A percentile compares a stretch with the other conserved stretches of the same genome.
phyloP scores from a whole-genome alignment of 805 yeast genomes.

The Yarrowia sp. region DNA sequence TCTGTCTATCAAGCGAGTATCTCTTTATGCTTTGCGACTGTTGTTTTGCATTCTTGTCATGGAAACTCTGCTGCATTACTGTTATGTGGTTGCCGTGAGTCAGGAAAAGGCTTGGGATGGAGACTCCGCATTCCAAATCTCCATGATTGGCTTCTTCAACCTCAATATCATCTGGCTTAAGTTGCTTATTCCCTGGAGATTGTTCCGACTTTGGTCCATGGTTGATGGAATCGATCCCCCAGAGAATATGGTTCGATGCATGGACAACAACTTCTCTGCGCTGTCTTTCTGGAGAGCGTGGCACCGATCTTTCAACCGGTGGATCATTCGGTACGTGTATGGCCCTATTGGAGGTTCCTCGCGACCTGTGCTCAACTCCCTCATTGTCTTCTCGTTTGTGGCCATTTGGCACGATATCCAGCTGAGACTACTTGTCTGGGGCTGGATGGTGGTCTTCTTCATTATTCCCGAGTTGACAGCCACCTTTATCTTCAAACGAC shows the following conservation, averaged over 20 bases:
- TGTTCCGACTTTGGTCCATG: constrained; percentile 88
- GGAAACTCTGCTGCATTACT: constrained; percentile 85
- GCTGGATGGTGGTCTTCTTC: constrained; percentile 87
- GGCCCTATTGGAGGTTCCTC: constrained; percentile 85
- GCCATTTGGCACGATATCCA: constrained; percentile 99
- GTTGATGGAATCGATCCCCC: constrained; percentile 95
- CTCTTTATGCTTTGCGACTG: constrained; percentile 64
- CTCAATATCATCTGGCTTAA: constrained; percentile 91
- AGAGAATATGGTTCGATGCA: constrained; percentile 95
- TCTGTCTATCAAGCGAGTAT: constrained; percentile 50
- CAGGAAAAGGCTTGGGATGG: constrained; percentile 86
- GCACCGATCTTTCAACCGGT: constrained; percentile 91
- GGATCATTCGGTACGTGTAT: constrained; percentile 86
- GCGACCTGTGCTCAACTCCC: constrained; percentile 67
- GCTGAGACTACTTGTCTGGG: constrained; percentile 84
- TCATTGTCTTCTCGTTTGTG: constrained; percentile 89
- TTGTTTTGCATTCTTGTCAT: constrained; percentile 71
- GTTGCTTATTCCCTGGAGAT: constrained; percentile 90
- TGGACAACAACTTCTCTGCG: constrained; percentile 90
- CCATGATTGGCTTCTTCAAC: constrained; percentile 91
- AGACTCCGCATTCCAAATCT: constrained; percentile 85
- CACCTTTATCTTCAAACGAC: constrained; percentile 42
- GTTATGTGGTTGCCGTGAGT: constrained; percentile 91
- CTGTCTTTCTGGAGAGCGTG: constrained; percentile 98
- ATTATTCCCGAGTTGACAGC: constrained; percentile 80